These are phyloP conservation scores for Diplodia corticola DNA, from an alignment of 2,329 filamentous ascomycete genomes.

Conservation along the genomic window DNA sequence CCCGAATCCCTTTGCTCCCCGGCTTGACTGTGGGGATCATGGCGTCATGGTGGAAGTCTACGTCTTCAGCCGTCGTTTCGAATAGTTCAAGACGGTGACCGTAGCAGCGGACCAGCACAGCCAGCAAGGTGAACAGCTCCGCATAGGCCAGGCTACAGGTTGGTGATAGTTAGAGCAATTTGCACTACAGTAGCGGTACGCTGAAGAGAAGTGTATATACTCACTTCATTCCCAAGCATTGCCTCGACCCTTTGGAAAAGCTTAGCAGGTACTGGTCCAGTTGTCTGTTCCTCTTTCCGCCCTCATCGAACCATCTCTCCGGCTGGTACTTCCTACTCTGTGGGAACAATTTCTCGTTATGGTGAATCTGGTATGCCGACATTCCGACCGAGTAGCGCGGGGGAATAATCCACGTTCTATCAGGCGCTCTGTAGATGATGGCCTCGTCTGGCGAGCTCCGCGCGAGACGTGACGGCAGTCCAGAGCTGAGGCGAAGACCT, in stretches of 20 bases:
- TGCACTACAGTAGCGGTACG: background rate
- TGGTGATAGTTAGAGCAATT: background rate
- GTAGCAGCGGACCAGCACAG: slow-evolving; percentile 23
- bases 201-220: background rate
- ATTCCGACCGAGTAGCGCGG: slow-evolving; percentile 23
- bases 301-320: slow-evolving; percentile 34
- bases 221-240: slow-evolving; percentile 37
- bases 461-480: slow-evolving; percentile 25
- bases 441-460: slow-evolving; percentile 24
- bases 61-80: slow-evolving; percentile 32
- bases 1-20: slow-evolving; percentile 40
- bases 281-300: slow-evolving; percentile 13
- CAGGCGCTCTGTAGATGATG: slow-evolving; percentile 20
- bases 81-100: slow-evolving; percentile 19
- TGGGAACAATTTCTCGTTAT: slow-evolving; percentile 37
- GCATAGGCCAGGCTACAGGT: slow-evolving; percentile 19
- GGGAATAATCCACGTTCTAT: slow-evolving; percentile 14
- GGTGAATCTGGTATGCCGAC: slow-evolving; percentile 29
- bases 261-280: slow-evolving; percentile 34
- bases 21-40: slow-evolving; percentile 39
- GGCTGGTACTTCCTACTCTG: slow-evolving; percentile 31
- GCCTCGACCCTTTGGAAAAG: slow-evolving; percentile 35
- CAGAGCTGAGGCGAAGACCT: slow-evolving; percentile 24
- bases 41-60: slow-evolving; percentile 40
- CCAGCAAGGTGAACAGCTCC: slow-evolving; percentile 24